These are phyloP conservation scores for Withania somnifera DNA, from an alignment of 305 asterid species.

Conservation along the genomic window DNA sequence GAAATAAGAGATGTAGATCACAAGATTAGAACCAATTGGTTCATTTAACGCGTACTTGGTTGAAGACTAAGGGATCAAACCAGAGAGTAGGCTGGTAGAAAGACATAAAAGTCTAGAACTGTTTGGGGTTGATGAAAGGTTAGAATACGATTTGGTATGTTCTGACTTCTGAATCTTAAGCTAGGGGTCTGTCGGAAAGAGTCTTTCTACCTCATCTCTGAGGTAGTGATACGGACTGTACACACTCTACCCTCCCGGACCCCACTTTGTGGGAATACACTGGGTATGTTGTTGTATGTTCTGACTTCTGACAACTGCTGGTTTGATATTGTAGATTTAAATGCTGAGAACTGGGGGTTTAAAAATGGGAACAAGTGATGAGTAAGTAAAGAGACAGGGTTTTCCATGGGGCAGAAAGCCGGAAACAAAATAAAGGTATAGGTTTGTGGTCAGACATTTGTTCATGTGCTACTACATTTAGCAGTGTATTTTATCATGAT, in stretches of 20 bases:
- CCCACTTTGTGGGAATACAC: too few relatives aligned
- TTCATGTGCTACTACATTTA: neutral
- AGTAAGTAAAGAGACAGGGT: neutral
- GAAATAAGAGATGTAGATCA: neutral
- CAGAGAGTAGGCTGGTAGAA: neutral
- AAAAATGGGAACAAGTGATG: neutral
- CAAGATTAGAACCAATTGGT: neutral
- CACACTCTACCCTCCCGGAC: too few relatives aligned
- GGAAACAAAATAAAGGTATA: too few relatives aligned
- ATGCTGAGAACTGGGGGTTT: neutral
- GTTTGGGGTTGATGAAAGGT: neutral
- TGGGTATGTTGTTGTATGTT: too few relatives aligned
- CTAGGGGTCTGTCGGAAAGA: too few relatives aligned
- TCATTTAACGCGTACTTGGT: neutral
- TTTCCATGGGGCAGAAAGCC: too few relatives aligned
- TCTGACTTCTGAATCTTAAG: too few relatives aligned
- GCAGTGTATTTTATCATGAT: neutral
- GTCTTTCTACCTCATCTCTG: too few relatives aligned
- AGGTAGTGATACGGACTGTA: too few relatives aligned
- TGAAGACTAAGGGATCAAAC: neutral
- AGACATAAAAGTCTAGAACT: neutral
- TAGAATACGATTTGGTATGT: neutral
- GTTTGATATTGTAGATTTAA: neutral
- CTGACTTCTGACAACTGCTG: neutral
- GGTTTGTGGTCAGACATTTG: neutral